phyloP scores from a whole-genome alignment of 1,284 basidiomycete species.

The Cryptococcus sp. region DNA sequence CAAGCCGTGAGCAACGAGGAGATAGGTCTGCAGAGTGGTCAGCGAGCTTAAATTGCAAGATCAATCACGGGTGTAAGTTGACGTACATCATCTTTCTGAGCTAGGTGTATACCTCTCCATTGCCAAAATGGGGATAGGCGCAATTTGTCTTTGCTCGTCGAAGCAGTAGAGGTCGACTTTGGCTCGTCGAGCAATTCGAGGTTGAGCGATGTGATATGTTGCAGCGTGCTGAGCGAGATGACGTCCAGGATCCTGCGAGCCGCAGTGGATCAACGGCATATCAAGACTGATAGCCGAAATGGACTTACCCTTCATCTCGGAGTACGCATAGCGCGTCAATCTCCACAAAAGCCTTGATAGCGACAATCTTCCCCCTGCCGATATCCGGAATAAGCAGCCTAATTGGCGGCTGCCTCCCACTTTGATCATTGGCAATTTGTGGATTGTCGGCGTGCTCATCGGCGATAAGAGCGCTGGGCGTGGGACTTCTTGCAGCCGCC shows the following conservation, averaged over 20 bases:
- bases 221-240: conserved; percentile 29
- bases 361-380: conserved; percentile 35
- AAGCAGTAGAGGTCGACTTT: background rate
- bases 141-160: conserved; percentile 16
- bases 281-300: background rate
- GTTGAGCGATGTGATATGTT: conserved; percentile 17
- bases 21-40: conserved; percentile 10
- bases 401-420: background rate
- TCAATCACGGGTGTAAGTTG: background rate
- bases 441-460: background rate
- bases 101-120: conserved; percentile 39
- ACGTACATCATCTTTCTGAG: conserved; percentile 30
- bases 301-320: conserved; percentile 43
- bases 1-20: conserved; percentile 38
- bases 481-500: conserved; percentile 11
- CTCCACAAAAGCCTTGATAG: conserved; percentile 36
- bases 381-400: conserved; percentile 31
- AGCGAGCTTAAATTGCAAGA: too few species aligned
- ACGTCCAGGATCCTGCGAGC: conserved; percentile 37
- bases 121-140: conserved; percentile 37
- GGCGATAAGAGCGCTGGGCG: background rate
- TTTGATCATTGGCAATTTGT: too few species aligned
- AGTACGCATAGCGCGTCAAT: conserved; percentile 32
- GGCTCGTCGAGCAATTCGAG: conserved; percentile 23
- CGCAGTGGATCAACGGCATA: background rate